Percentiles rank a stretch among this genome's conserved stretches.
These are phyloP conservation scores for Lipomyces mesembrius DNA, from an alignment of 805 yeast genomes.

Conservation along the genomic window DNA sequence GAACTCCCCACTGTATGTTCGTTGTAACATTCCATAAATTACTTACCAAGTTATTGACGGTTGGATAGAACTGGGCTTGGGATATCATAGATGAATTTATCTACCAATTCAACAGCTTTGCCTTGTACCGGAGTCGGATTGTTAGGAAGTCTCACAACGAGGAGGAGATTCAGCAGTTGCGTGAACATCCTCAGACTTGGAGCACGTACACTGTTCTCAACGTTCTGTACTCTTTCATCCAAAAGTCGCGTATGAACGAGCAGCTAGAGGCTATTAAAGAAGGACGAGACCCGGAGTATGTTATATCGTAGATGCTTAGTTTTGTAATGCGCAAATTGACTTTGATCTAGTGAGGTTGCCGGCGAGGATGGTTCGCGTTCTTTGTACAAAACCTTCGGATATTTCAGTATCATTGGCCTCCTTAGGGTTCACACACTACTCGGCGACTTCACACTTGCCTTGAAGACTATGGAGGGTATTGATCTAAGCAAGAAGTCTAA, in stretches of 20 bases:
- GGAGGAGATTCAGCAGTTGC: slow-evolving; percentile 51
- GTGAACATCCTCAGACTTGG: slow-evolving; percentile 52
- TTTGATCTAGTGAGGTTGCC: slow-evolving; percentile 43
- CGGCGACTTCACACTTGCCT: slow-evolving; percentile 57
- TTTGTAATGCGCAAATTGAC: neutral
- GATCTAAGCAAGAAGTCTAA: slow-evolving; percentile 55
- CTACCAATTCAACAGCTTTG: slow-evolving; percentile 55
- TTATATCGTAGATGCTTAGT: neutral
- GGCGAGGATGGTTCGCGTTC: slow-evolving; percentile 53
- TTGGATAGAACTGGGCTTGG: slow-evolving; percentile 52
- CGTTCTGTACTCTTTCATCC: slow-evolving; percentile 54
- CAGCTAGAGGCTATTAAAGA: slow-evolving; percentile 47
- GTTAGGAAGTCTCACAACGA: slow-evolving; percentile 44
- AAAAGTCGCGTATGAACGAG: slow-evolving; percentile 50
- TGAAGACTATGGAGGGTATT: slow-evolving; percentile 55
- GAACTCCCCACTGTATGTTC: slow-evolving; percentile 50
- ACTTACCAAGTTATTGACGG: neutral
- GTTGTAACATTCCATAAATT: neutral
- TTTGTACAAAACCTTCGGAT: slow-evolving; percentile 54
- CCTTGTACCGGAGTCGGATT: slow-evolving; percentile 50
- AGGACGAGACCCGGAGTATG: slow-evolving; percentile 42
- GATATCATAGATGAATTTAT: slow-evolving; percentile 59
- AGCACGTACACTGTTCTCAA: slow-evolving; percentile 54
- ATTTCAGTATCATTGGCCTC: slow-evolving; percentile 55
- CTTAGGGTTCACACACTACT: slow-evolving; percentile 55